Evolutionary conservation across 257 asterid species (phyloP), one percentile per base, ranked within the genome.

Genomic region (Anisodus acutangulus): DNA sequence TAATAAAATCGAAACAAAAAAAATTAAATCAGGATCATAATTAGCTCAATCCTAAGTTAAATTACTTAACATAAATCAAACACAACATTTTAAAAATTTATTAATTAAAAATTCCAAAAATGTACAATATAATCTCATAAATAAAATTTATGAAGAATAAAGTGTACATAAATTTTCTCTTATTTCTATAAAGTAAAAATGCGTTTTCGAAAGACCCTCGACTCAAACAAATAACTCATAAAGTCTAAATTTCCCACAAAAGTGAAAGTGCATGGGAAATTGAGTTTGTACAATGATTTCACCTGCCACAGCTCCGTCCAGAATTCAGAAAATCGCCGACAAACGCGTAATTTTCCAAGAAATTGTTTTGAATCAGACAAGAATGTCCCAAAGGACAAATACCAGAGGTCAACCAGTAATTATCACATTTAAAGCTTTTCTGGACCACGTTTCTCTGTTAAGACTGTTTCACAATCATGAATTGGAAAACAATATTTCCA

Each of bases 291-390:
- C 70, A 16, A 58, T 45, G 9, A 12, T 59, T 57, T 55, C 60
- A n/a, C 3, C 6, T n/a, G 16, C 37, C 13, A 22, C 26, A 66
- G n/a, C 16, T 57, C 37, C 59, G 55, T 58, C 10, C 19, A 35
- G 64, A 58, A 58, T 17, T 58, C 66, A 59, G 10, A 22, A 39
- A n/a, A 31, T 85, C 79, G 90, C 91, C 91, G 94, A 88, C 94
- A 85, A 17, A 78, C 67, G 51, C 79, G 39, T 76, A 87, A 81
- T 79, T 16, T 39, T 78, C n/a, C 59, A 86, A 79, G 31, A 89
- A 83, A 86, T 81, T 59, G 60, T 51, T 22, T 69, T 68, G 69
- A 82, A 80, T 47, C 60, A 8, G 86, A 19, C 66, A 86, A 85
- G 55, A 76, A 31, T 83, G 90, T 68, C 54, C 58, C 70, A 43